phyloP scores from a whole-genome alignment of 1,284 basidiomycete genomes.

The Cryptococcus depauperatus region DNA sequence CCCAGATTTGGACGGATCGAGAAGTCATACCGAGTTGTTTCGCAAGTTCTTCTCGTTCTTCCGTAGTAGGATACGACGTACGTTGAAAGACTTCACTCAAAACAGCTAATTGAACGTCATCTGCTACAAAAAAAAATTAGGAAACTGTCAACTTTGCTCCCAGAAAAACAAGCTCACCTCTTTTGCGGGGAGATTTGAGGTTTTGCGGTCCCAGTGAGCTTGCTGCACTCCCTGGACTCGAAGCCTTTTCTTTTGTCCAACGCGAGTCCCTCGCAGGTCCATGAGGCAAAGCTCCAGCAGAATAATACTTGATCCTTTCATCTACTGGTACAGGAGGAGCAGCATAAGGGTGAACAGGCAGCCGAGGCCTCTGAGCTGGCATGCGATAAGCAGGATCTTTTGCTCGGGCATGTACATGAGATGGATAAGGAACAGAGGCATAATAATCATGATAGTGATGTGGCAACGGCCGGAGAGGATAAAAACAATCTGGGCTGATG shows the following conservation, averaged over 20 bases:
- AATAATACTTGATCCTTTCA: not conserved
- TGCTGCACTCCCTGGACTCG: slow-evolving; percentile 10
- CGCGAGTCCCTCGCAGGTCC: not conserved
- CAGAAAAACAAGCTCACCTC: slow-evolving; percentile 18
- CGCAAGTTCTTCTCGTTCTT: slow-evolving; percentile 24
- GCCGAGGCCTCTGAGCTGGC: slow-evolving; percentile 9
- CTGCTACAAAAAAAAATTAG: slow-evolving; percentile 13
- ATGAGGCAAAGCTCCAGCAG: not conserved
- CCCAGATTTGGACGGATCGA: slow-evolving; percentile 33
- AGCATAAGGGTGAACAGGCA: slow-evolving; percentile 17
- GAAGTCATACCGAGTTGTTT: slow-evolving; percentile 29
- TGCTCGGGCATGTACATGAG: not conserved
- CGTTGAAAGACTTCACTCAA: slow-evolving; percentile 21
- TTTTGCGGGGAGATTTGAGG: slow-evolving; percentile 22
- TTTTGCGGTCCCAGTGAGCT: not conserved
- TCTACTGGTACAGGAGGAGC: not conserved
- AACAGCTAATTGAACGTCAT: slow-evolving; percentile 18
- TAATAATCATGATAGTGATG: not conserved
- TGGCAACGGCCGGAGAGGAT: not conserved
- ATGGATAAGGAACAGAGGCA: not conserved
- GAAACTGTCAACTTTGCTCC: too few species aligned
- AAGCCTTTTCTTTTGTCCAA: not conserved
- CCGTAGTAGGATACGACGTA: slow-evolving; percentile 25
- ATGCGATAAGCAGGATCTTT: not conserved
- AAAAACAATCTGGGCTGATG: not conserved